Evolutionary conservation across 805 yeast genomes (phyloP), one percentile per base, ranked within the genome.

Genomic region (Peterozyma toletana): DNA sequence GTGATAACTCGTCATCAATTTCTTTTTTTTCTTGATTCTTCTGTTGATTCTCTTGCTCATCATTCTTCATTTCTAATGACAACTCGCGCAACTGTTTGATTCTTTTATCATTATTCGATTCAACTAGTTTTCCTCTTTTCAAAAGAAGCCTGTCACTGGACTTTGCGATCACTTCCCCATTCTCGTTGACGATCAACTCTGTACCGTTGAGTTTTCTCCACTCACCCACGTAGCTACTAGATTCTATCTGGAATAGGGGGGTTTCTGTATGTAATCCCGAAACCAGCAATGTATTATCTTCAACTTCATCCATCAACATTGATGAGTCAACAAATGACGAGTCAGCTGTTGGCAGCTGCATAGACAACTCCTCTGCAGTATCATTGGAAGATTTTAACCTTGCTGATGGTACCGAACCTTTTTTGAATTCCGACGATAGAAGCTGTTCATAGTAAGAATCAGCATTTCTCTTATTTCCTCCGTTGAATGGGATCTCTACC

Each of bases 131-230:
- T 1, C 68, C 68, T 38, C 59, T 51, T 35, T 56, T 54, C 36
- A 64, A 42, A 3, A 56, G 50, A 10, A 64, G 49, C 29, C 60
- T 59, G 2, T 57, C 57, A 33, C 56, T 57, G 4, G 60, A 59
- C 17, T 55, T 53, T 13, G 63, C 57, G 4, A 64, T 43, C 31
- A 52, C 57, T 27, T 62, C 59, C 1, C 67, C 69, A 41, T 55
- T 57, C 40, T 64, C 69, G 43, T 64, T 58, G 48, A 63, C 62
- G 1, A 63, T 58, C 36, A 64, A 40, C 41, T 64, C 96, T 0
- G 95, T 84, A 0, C 98, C 98, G 1, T 86, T 81, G 2, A 87
- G 61, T 43, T 75, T 75, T 37, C 73, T 70, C 96, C 97, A 90
- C 17, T 69, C 64, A 2, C 95, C 93, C 59, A 79, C 77, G 57